Evolutionary conservation across 1,139 yeast species (phyloP), one percentile per base, ranked within the genome.

Genomic region (Kodamaea anthophila): DNA sequence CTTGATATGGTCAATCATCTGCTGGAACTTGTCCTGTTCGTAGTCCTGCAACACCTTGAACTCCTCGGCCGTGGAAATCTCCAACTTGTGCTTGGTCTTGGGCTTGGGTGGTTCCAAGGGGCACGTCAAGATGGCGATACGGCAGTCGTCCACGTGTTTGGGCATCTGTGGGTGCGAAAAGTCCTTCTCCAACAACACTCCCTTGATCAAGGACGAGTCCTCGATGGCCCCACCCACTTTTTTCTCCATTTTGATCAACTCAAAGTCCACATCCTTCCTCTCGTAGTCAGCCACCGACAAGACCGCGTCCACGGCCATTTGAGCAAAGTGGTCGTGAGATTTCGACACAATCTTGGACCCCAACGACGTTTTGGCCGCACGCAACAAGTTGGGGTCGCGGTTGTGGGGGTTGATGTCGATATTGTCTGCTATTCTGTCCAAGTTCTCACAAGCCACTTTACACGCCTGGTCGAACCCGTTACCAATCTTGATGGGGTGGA

Each of bases 51-150:
- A 71, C 38, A 75, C 82, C 57, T 82, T 74, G 62, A 88, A 91
- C 59, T 93, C 98, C 49, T 88, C 97, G 13, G 87, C 96, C 13
- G 82, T 65, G 12, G 91, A 75, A 41, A 93, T 91, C 54, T 91
- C 96, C 49, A 91, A 71, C 70, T 91, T 91, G 64, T 93, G 98
- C 61, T 91, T 91, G 13, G 99, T 93, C 65, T 91, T 93, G 45
- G 98, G 99, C 62, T 91, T 91, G 46, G 99, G 99, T 24, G 99
- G 99, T 65, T 91, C 99, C 54, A 91, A 91, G 46, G 99, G 97
- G 64, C 97, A 88, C 2, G 99, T 91, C 53, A 91, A 70, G 43
- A 91, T 88, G 30, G 98, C 98, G 42, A 93, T 71, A 55, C 82
- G 85, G 41, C 88, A 94, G 57, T 88, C 83, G 36, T 72, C 68